Evolutionary conservation across 2,329 filamentous ascomycete species (phyloP).

Genomic region (Diaporthe sp.): DNA sequence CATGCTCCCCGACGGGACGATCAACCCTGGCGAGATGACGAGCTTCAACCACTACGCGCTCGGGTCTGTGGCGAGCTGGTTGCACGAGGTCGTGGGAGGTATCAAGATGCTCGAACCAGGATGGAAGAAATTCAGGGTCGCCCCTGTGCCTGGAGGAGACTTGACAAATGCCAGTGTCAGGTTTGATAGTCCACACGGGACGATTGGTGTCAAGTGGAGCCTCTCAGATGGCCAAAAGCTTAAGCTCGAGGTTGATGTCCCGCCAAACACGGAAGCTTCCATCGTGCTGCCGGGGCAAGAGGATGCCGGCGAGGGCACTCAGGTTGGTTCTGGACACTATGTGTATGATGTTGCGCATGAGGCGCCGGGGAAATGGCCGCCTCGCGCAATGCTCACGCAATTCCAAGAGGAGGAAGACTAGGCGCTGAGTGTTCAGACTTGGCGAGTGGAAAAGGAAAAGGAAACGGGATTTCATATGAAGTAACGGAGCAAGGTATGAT

Average conservation of each 20-base stretch:
- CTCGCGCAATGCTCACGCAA: not conserved
- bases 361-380: not conserved
- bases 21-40: slow-evolving; percentile 53
- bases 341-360: not conserved
- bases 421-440: not conserved
- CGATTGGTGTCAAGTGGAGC: slow-evolving; percentile 18
- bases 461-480: too few species aligned
- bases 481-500: too few species aligned
- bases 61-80: slow-evolving; percentile 50
- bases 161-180: slow-evolving; percentile 33
- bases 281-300: slow-evolving; percentile 26
- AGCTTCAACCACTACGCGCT: slow-evolving; percentile 55
- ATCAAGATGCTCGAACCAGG: slow-evolving; percentile 43
- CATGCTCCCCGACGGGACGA: slow-evolving; percentile 47
- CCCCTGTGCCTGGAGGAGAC: slow-evolving; percentile 43
- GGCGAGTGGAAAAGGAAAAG: not conserved
- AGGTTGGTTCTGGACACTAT: not conserved
- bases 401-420: not conserved
- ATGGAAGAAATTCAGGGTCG: slow-evolving; percentile 44
- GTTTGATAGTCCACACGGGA: slow-evolving; percentile 33
- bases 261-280: slow-evolving; percentile 23
- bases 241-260: slow-evolving; percentile 20
- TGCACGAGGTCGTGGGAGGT: slow-evolving; percentile 48
- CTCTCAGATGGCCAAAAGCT: not conserved
- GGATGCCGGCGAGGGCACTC: not conserved